Evolutionary conservation across 192 early-diverging fungal genomes (phyloP).

Genomic region (Thamnidium elegans): DNA sequence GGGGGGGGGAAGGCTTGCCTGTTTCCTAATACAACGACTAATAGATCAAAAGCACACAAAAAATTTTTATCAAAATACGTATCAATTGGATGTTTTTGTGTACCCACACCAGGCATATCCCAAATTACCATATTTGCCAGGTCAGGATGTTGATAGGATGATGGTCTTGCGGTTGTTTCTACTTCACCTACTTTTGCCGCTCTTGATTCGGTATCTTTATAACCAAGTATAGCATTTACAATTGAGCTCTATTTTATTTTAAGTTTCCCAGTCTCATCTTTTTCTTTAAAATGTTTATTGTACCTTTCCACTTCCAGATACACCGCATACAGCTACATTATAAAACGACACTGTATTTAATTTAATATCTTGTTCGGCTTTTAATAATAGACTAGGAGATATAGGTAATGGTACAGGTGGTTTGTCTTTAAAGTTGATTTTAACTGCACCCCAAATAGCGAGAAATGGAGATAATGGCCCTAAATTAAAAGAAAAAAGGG

Average conservation of each 20-base stretch:
- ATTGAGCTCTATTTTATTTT: constrained; percentile 28
- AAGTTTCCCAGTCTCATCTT: too few species aligned
- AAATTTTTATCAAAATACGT: constrained; percentile 43
- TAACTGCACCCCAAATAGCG: constrained; percentile 30
- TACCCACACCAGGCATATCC: constrained; percentile 39
- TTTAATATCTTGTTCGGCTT: constrained; percentile 24
- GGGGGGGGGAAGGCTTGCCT: constrained; percentile 10
- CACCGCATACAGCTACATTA: constrained; percentile 36
- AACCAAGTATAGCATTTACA: constrained; percentile 39
- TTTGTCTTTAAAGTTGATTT: constrained; percentile 28
- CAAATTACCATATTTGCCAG: constrained; percentile 36
- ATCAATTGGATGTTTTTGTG: constrained; percentile 29
- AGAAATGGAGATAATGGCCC: constrained; percentile 33
- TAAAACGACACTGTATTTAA: constrained; percentile 32
- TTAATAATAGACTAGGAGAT: constrained; percentile 13
- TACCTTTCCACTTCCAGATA: constrained; percentile 39
- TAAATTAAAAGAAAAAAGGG: not conserved
- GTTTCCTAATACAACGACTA: constrained; percentile 34
- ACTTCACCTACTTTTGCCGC: constrained; percentile 33
- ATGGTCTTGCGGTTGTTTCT: constrained; percentile 32
- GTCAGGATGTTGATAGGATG: constrained; percentile 33
- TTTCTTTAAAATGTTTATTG: not conserved
- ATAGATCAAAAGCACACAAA: constrained; percentile 37
- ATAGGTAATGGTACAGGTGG: constrained; percentile 29
- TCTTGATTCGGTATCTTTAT: constrained; percentile 18